Conservation (phyloP, 176 grass and related monocot genomes). For the Cenchrus americanus region DNA sequence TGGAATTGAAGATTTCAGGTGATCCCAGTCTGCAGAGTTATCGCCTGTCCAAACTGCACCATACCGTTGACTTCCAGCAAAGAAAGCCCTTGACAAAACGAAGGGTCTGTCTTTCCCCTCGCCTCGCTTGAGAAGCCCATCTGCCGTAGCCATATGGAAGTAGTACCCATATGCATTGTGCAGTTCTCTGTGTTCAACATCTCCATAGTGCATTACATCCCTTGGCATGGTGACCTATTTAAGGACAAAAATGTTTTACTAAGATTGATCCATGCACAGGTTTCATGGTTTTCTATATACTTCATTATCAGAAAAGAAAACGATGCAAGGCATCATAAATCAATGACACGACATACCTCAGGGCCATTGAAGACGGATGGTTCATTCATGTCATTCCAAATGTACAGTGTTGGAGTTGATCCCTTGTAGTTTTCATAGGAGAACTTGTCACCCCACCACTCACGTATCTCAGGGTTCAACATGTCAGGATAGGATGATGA, state of each 20-base stretch:
- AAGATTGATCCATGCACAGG: slow-evolving; percentile 11
- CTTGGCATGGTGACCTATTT: slow-evolving; percentile 92
- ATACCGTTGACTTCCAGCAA: slow-evolving; percentile 89
- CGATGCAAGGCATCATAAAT: not conserved
- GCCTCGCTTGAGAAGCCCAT: slow-evolving; percentile 85
- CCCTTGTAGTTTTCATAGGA: slow-evolving; percentile 79
- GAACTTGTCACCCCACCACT: slow-evolving; percentile 97
- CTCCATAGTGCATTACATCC: slow-evolving; percentile 81
- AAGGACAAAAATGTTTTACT: slow-evolving; percentile 22
- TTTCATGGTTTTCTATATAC: not conserved
- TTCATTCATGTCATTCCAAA: slow-evolving; percentile 99
- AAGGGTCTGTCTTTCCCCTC: slow-evolving; percentile 95
- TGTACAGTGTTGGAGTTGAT: slow-evolving; percentile 82
- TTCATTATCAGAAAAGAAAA: not conserved
- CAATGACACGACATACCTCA: slow-evolving; percentile 55
- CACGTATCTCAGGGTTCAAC: slow-evolving; percentile 88
- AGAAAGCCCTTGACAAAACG: slow-evolving; percentile 92
- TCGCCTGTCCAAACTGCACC: slow-evolving; percentile 97
- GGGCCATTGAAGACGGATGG: slow-evolving; percentile 98
- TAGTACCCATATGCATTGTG: slow-evolving; percentile 99
- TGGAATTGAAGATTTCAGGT: slow-evolving; percentile 89
- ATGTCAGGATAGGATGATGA: slow-evolving; percentile 87
- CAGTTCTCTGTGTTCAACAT: slow-evolving; percentile 89
- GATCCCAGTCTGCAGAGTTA: slow-evolving; percentile 93
- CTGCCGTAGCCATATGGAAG: slow-evolving; percentile 96